Base-by-base conservation (phyloP, 805 yeast species). In the Wickerhamiella hasegawae region DNA sequence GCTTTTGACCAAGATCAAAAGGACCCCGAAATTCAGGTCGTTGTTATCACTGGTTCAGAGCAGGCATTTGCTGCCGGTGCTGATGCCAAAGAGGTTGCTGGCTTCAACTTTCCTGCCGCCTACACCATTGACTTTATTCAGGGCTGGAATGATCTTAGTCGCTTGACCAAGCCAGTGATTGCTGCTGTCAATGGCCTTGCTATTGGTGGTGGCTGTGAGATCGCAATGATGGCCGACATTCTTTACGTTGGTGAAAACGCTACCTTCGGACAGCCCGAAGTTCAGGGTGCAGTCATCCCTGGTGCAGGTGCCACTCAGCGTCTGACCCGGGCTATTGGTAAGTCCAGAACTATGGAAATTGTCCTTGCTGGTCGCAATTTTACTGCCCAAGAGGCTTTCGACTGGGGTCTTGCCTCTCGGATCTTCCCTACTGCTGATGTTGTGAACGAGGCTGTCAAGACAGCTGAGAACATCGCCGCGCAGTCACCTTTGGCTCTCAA, bases 21-120 rank as follows among this genome's bases (percentile, higher is more conserved):
- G 17, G 69, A 57, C 40, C 41, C 43, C 16, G 47, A 48, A 21
- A 49, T 62, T 39, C 68, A 68, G 2, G 68, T 70, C 5, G 62
- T 63, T 27, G 68, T 68, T 9, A 37, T 68, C 22, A 65, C 71
- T 10, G 73, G 73, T 1, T 49, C 50, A 25, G 58, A 58, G 38
- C 51, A 48, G 40, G 71, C 70, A 3, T 68, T 68, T 43, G 72
- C 73, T 24, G 71, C 73, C 8, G 73, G 73, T n/a, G 73, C 73
- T 9, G 73, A 68, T 44, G 68, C 68, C 52, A 64, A 65, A 48
- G 68, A 66, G 48, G 65, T 68, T 69, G 49, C 56, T 42, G 49
- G 50, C 44, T 45, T 53, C 43, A 49, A 58, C 1, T 53, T 58
- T 24, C 58, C 62, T 19, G 56, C 55, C 15, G 63, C 59, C 11